phyloP scores from a whole-genome alignment of 371 early-diverging fungal genomes.

The Rhizopus delemar region DNA sequence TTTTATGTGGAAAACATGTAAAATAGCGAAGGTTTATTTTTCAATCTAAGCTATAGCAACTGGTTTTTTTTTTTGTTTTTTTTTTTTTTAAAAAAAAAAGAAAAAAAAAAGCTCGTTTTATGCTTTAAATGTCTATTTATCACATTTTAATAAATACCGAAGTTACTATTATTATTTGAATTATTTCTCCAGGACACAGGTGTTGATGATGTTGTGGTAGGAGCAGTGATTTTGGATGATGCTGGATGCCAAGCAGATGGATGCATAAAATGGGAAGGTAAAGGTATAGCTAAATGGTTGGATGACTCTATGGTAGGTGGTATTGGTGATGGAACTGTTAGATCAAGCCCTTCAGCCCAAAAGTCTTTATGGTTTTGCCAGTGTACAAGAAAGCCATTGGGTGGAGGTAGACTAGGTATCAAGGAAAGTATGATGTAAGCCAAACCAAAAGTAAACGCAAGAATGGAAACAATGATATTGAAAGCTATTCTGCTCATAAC shows the following conservation, averaged over 20 bases:
- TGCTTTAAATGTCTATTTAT: too few relatives aligned
- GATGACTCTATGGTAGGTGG: neutral
- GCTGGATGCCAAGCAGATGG: constrained; percentile 24
- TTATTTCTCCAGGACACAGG: neutral
- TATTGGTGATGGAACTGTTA: constrained; percentile 6
- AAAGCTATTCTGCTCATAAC: constrained; percentile 35
- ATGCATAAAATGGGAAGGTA: constrained; percentile 1
- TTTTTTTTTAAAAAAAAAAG: too few relatives aligned
- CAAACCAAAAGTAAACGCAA: constrained; percentile 37
- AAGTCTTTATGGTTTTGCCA: constrained; percentile 45
- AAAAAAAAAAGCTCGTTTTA: too few relatives aligned
- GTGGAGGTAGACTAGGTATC: constrained; percentile 30
- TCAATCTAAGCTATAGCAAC: too few relatives aligned
- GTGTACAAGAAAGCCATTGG: constrained; percentile 31
- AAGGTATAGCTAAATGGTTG: neutral
- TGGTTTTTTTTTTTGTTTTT: too few relatives aligned
- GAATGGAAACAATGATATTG: constrained; percentile 42
- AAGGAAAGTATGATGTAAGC: constrained; percentile 38
- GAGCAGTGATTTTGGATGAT: constrained; percentile 1
- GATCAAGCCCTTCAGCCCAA: constrained; percentile 35
- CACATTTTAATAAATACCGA: neutral
- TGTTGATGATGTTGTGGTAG: neutral
- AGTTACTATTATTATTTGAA: too few relatives aligned
- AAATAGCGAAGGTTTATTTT: too few relatives aligned
- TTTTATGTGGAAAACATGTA: too few relatives aligned